A percentile compares a stretch with the other conserved stretches of the same genome.
These are phyloP conservation scores for Cornus suecica DNA, from an alignment of 148 eudicot genomes.

Conservation along the genomic window DNA sequence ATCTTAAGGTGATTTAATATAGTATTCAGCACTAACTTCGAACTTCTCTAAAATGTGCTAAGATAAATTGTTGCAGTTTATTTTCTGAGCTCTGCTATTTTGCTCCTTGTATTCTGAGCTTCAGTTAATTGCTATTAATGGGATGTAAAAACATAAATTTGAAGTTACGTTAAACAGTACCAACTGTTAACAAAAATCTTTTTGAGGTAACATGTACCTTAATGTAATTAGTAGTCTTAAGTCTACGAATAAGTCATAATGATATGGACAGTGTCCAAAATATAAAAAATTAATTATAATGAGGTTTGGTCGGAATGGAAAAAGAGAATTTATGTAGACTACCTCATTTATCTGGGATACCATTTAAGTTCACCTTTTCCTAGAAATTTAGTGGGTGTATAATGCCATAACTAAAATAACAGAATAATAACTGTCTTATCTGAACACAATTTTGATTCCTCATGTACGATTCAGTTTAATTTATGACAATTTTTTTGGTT, in stretches of 20 bases:
- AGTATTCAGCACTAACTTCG: neutral
- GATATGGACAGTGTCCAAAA: too few species aligned
- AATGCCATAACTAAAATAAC: too few species aligned
- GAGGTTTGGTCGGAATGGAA: too few species aligned
- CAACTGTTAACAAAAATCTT: neutral
- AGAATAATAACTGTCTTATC: too few species aligned
- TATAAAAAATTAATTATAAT: too few species aligned
- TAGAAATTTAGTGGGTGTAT: too few species aligned
- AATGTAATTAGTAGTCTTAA: too few species aligned
- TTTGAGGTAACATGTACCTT: neutral
- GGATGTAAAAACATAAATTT: neutral
- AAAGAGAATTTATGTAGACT: too few species aligned
- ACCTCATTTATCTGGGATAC: too few species aligned
- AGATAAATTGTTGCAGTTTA: neutral
- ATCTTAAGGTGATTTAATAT: constrained; percentile 11
- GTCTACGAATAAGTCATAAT: too few species aligned
- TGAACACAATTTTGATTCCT: too few species aligned
- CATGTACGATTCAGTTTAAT: neutral
- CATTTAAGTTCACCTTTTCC: too few species aligned
- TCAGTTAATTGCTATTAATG: neutral
- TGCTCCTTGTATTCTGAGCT: neutral
- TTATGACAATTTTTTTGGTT: neutral
- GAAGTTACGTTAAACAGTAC: neutral
- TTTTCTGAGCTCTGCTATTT: neutral
- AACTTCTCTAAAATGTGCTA: neutral